These are phyloP conservation scores for Xerocomus amazonicus DNA, from an alignment of 1,284 basidiomycete genomes.

Conservation along the genomic window DNA sequence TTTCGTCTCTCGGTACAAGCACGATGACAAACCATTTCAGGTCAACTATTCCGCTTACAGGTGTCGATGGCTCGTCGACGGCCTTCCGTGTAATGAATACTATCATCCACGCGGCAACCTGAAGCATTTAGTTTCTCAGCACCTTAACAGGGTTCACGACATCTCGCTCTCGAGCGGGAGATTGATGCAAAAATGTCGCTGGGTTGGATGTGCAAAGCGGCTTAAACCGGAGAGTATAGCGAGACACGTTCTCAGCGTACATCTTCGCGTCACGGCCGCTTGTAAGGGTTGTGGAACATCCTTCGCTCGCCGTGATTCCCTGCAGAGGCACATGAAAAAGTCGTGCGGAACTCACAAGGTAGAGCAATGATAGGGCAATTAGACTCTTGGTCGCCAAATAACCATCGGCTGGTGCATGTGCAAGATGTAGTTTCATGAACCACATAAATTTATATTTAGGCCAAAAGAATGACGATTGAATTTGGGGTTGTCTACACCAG, in stretches of 20 bases:
- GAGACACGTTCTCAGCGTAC: constrained; percentile 25
- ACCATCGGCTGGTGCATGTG: neutral
- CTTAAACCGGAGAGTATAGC: constrained; percentile 28
- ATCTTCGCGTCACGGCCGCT: constrained; percentile 13
- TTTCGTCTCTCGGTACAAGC: neutral
- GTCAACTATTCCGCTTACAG: neutral
- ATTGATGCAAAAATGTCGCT: constrained; percentile 12
- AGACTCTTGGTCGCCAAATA: neutral
- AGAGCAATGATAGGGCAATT: neutral
- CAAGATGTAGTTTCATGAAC: neutral
- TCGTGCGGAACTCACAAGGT: constrained; percentile 10
- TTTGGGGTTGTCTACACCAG: too few species aligned
- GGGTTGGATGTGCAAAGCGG: constrained; percentile 20
- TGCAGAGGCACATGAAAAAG: constrained; percentile 26
- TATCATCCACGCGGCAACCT: neutral
- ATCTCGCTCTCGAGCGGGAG: constrained; percentile 11
- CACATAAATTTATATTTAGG: neutral
- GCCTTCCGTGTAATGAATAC: constrained; percentile 6
- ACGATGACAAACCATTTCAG: neutral
- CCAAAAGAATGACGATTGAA: neutral
- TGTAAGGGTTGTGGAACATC: constrained; percentile 20
- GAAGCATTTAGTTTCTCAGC: constrained; percentile 15
- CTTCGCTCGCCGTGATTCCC: constrained; percentile 31
- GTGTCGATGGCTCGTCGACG: constrained; percentile 14
- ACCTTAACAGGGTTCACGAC: constrained; percentile 11